Conservation (phyloP, 129 eudicot species). For the Ambrosia artemisiifolia region DNA sequence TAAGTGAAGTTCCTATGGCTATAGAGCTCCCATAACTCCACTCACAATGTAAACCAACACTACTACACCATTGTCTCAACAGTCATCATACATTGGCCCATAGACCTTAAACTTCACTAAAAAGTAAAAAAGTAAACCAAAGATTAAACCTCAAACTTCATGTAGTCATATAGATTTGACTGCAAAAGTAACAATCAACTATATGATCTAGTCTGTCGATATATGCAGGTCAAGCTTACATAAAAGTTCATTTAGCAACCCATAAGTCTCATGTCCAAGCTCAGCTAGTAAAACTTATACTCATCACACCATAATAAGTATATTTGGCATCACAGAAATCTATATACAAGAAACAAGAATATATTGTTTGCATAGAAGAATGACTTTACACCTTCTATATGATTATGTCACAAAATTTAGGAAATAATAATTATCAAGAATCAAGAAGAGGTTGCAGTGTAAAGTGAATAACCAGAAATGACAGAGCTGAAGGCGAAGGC, state of each 20-base stretch:
- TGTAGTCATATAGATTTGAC: not conserved
- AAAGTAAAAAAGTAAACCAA: not conserved
- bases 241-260: not conserved
- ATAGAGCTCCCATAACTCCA: too few species aligned
- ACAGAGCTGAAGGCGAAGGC: constrained; percentile 72
- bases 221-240: not conserved
- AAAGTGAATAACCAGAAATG: constrained; percentile 75
- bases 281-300: constrained; percentile 2
- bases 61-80: not conserved
- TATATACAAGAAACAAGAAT: constrained; percentile 21
- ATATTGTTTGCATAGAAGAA: constrained; percentile 12
- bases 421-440: not conserved
- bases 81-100: not conserved
- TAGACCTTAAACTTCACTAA: not conserved
- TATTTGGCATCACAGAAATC: constrained; percentile 19
- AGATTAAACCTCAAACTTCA: not conserved
- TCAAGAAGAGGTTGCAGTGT: constrained; percentile 41
- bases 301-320: not conserved
- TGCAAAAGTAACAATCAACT: not conserved
- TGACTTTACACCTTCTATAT: constrained; percentile 21
- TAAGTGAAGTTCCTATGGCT: too few species aligned
- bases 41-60: not conserved
- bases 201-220: not conserved
- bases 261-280: not conserved
- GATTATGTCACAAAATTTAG: constrained; percentile 20